A percentile compares a stretch with the other conserved stretches of the same genome.
These are phyloP conservation scores for Sicyos baderoa DNA, from an alignment of 306 rosid species.

Conservation along the genomic window DNA sequence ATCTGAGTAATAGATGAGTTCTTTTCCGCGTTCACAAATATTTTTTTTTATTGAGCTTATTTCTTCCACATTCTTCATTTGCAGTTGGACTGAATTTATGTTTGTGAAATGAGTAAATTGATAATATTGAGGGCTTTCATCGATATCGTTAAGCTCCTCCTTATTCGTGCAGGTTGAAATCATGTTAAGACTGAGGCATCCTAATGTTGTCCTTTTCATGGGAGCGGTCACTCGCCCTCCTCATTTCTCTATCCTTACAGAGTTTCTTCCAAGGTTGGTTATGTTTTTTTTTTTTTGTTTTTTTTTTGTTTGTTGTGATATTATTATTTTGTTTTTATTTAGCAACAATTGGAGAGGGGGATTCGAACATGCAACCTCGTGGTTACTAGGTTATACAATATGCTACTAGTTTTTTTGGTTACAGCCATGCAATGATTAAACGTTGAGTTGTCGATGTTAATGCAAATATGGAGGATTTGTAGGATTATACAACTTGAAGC, in stretches of 20 bases:
- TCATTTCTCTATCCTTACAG: constrained; percentile 88
- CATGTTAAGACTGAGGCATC: constrained; percentile 95
- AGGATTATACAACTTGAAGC: neutral
- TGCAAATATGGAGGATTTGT: neutral
- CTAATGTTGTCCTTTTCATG: constrained; percentile 98
- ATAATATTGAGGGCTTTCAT: neutral
- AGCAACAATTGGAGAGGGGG: no score
- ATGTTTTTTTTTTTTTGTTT: constrained; percentile 20
- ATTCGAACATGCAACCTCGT: no score
- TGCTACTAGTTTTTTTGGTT: neutral
- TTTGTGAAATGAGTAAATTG: constrained; percentile 5
- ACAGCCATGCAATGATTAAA: neutral
- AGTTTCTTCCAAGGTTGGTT: constrained; percentile 84
- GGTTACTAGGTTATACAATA: no score
- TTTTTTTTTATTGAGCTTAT: neutral
- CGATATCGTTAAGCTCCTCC: constrained; percentile 13
- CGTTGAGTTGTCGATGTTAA: neutral
- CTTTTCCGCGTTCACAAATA: neutral
- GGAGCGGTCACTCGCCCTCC: constrained; percentile 96
- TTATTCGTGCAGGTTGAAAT: constrained; percentile 72
- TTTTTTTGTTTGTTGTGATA: neutral
- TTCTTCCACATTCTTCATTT: neutral
- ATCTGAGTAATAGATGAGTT: neutral
- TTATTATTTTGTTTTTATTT: no score
- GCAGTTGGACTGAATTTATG: neutral